phyloP scores from a whole-genome alignment of 768 basidiomycete genomes.

The Suillus spraguei region DNA sequence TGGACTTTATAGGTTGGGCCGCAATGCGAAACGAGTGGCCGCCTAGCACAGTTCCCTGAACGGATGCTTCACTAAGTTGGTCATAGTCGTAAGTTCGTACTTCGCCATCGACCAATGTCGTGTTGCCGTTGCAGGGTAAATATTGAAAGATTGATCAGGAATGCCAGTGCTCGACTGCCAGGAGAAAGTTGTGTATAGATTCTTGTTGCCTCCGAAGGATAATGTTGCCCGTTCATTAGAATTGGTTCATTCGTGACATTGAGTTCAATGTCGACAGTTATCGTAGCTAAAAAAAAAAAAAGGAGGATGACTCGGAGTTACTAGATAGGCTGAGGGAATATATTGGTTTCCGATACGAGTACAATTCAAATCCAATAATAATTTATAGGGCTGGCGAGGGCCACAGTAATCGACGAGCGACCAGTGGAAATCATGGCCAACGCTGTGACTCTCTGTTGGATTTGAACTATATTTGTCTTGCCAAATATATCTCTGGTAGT shows the following conservation, averaged over 20 bases:
- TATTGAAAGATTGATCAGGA: background rate
- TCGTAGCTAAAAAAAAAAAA: too few species aligned
- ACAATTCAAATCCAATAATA: background rate
- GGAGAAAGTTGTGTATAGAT: background rate
- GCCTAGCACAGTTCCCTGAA: background rate
- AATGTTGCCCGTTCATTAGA: background rate
- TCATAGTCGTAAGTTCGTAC: background rate
- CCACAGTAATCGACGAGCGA: background rate
- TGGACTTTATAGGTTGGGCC: background rate
- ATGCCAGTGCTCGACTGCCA: background rate
- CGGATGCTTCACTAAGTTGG: background rate
- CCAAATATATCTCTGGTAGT: conserved; percentile 41
- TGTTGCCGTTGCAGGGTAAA: conserved; percentile 13
- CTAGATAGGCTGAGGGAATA: background rate
- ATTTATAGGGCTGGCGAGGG: background rate
- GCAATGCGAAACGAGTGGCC: background rate
- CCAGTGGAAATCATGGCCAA: background rate
- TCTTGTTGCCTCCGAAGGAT: background rate
- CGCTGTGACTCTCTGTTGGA: background rate
- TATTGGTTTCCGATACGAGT: background rate
- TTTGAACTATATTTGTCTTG: background rate
- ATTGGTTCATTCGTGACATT: conserved; percentile 1
- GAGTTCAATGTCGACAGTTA: background rate
- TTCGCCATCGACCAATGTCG: conserved; percentile 14
- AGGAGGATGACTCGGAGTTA: too few species aligned